Evolutionary conservation across 73 alveolate species (phyloP).

Genomic region (Stentor coeruleus): DNA sequence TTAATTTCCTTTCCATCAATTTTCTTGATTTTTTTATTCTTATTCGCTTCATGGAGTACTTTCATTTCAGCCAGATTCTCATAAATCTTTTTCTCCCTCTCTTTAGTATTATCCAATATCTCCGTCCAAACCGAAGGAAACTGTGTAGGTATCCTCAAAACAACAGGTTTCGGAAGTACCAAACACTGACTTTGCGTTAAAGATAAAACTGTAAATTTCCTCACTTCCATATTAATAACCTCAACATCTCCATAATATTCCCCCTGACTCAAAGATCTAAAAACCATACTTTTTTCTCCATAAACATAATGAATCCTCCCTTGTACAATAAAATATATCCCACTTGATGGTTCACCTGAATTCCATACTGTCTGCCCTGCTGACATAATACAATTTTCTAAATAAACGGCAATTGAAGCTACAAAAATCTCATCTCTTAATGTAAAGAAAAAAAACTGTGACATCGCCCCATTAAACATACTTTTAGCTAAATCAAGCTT

Average conservation of each 20-base stretch:
- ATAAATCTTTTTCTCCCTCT: conserved; percentile 11
- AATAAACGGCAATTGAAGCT: conserved; percentile 25
- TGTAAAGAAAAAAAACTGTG: conserved; percentile 47
- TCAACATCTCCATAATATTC: conserved; percentile 74
- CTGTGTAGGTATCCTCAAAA: not conserved
- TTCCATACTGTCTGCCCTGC: conserved; percentile 42
- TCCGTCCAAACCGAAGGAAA: conserved; percentile 22
- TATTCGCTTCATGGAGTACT: not conserved
- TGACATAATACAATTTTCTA: not conserved
- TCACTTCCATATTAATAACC: conserved; percentile 28
- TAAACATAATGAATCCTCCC: conserved; percentile 44
- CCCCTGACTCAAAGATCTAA: conserved; percentile 52
- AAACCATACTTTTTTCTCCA: conserved; percentile 34
- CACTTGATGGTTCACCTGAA: conserved; percentile 63
- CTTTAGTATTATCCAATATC: not conserved
- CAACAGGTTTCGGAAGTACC: not conserved
- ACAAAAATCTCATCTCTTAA: conserved; percentile 51
- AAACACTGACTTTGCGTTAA: not conserved
- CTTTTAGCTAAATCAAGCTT: conserved; percentile 69
- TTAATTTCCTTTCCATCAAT: not conserved
- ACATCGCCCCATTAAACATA: conserved; percentile 50
- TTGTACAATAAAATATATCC: conserved; percentile 50
- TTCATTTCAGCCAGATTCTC: conserved; percentile 1
- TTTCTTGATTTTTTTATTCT: not conserved
- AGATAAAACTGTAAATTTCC: conserved; percentile 33